A percentile compares a stretch with the other conserved stretches of the same genome.
These are phyloP conservation scores for Saxophila tyrrhenica DNA, from an alignment of 495 filamentous ascomycete species.

Conservation along the genomic window DNA sequence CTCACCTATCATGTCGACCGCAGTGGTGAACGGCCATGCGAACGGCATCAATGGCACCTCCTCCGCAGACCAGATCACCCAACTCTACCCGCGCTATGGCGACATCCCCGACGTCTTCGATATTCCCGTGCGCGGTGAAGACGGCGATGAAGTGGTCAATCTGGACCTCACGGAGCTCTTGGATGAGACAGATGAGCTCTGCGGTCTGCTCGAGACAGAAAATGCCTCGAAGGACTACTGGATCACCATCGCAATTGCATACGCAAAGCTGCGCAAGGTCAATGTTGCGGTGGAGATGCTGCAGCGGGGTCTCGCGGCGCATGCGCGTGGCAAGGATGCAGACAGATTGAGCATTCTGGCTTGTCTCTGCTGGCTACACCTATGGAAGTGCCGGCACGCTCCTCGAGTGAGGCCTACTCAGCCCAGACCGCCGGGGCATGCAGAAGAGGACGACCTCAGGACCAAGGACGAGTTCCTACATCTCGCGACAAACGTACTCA, in stretches of 20 bases:
- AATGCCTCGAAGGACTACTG: constrained; percentile 76
- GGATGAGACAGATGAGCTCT: constrained; percentile 92
- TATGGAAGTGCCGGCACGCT: constrained; percentile 83
- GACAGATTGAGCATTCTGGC: constrained; percentile 78
- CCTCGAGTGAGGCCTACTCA: constrained; percentile 44
- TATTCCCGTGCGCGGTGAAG: constrained; percentile 69
- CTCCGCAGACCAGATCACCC: background rate
- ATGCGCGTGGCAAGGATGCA: constrained; percentile 57
- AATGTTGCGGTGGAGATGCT: constrained; percentile 93
- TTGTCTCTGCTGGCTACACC: constrained; percentile 82
- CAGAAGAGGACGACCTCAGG: constrained; percentile 47
- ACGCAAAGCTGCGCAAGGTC: constrained; percentile 85
- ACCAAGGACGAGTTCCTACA: constrained; percentile 91
- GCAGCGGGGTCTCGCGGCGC: constrained; percentile 63
- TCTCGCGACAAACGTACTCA: constrained; percentile 76
- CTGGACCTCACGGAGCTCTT: constrained; percentile 80
- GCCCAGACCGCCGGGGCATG: background rate
- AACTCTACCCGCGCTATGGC: constrained; percentile 53
- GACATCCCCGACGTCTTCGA: constrained; percentile 84
- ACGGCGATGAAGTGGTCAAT: constrained; percentile 74
- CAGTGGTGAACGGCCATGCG: constrained; percentile 42
- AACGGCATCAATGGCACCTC: constrained; percentile 45
- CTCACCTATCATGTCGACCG: constrained; percentile 32
- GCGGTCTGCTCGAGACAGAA: constrained; percentile 86
- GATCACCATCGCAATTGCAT: constrained; percentile 94